Percentiles rank a stretch among this genome's conserved stretches.
Evolutionary conservation across 1,284 basidiomycete genomes (phyloP).

Genomic region (Phaffia rhodozyma): DNA sequence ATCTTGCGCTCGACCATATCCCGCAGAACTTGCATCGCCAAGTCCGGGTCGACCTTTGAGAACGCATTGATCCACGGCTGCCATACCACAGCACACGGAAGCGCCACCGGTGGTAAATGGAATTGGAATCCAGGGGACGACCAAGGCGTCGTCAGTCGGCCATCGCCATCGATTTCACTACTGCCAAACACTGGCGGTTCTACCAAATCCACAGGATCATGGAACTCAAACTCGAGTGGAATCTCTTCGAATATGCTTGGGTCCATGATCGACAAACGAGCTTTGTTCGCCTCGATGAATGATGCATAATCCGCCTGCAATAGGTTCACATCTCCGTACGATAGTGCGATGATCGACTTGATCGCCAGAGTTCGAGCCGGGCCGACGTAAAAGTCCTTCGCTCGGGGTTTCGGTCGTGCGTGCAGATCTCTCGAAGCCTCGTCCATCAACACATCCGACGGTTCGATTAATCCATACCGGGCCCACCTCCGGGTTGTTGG

Average conservation of each 20-base stretch:
- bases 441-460: background rate
- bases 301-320: slow-evolving; percentile 6
- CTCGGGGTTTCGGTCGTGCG: too few species aligned
- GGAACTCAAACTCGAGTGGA: background rate
- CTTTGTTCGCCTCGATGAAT: background rate
- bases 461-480: background rate
- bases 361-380: background rate
- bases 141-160: slow-evolving; percentile 3
- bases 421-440: background rate
- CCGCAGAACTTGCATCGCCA: background rate
- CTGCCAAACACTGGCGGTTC: background rate
- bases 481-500: slow-evolving; percentile 5
- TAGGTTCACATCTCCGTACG: background rate
- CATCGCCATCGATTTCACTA: background rate
- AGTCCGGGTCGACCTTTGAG: background rate
- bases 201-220: background rate
- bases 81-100: background rate
- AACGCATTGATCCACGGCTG: background rate
- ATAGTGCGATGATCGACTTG: background rate
- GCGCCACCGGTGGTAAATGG: background rate
- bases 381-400: background rate
- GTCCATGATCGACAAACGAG: background rate
- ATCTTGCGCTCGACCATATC: slow-evolving; percentile 6
- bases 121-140: background rate
- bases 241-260: too few species aligned